These are phyloP conservation scores for Penicillium sp. DNA, from an alignment of 2,329 filamentous ascomycete genomes.

Conservation along the genomic window DNA sequence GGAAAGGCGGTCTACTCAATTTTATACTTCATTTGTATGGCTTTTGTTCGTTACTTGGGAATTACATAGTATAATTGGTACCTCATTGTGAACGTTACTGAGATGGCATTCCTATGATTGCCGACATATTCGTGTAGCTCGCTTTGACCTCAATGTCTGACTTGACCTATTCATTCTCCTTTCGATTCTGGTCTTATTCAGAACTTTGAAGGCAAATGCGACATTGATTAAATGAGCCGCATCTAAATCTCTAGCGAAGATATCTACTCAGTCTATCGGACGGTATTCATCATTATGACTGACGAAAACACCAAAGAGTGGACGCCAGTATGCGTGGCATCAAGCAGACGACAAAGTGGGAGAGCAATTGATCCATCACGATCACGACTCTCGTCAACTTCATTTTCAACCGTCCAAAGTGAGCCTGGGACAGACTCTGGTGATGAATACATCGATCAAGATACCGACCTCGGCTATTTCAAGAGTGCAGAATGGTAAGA, in stretches of 20 bases:
- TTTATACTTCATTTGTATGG: neutral
- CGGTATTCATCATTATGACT: conserved; percentile 8
- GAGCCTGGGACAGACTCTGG: neutral
- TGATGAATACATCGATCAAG: neutral
- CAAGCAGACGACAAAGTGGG: conserved; percentile 15
- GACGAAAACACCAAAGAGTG: neutral
- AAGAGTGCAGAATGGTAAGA: conserved; percentile 47
- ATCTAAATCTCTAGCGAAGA: neutral
- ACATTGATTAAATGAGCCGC: neutral
- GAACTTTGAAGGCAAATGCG: neutral
- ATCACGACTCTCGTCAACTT: neutral
- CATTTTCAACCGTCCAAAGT: neutral
- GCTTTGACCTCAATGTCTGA: neutral
- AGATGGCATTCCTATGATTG: neutral
- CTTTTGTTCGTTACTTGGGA: neutral
- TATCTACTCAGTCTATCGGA: too few species aligned
- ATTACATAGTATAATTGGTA: neutral
- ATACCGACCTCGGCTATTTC: conserved; percentile 36
- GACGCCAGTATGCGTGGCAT: conserved; percentile 30
- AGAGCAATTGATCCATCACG: neutral
- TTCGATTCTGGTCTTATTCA: neutral
- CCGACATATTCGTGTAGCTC: neutral
- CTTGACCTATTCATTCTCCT: neutral
- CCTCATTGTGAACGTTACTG: neutral
- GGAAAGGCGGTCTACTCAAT: neutral